Conservation (phyloP, 2,329 filamentous ascomycete species). For the Exserohilum turcica region DNA sequence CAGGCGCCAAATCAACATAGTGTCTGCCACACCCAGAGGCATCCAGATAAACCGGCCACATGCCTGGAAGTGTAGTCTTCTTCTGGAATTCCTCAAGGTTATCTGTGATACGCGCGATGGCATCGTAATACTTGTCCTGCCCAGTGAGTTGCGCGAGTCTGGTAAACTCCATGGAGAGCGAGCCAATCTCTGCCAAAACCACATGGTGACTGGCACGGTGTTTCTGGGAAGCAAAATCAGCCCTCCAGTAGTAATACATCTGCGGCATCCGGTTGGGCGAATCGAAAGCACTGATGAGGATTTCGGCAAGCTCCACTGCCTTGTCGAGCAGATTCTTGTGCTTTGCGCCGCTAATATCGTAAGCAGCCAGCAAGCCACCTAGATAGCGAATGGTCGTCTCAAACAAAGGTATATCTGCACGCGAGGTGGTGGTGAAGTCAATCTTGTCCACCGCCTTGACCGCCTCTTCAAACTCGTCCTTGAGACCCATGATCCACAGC, state of each 20-base stretch:
- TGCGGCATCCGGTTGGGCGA: conserved; percentile 71
- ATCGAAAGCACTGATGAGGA: conserved; percentile 70
- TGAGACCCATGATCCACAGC: conserved; percentile 74
- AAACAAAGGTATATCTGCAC: conserved; percentile 66
- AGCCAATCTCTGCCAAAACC: conserved; percentile 56
- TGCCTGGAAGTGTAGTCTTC: conserved; percentile 53
- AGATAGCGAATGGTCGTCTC: conserved; percentile 75
- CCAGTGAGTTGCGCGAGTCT: conserved; percentile 54
- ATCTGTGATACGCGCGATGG: conserved; percentile 53
- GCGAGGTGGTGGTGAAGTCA: conserved; percentile 63
- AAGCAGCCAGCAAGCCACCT: conserved; percentile 71
- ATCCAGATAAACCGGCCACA: conserved; percentile 56
- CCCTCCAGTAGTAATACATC: conserved; percentile 62
- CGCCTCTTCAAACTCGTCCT: conserved; percentile 68
- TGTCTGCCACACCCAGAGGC: conserved; percentile 47
- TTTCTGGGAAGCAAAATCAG: conserved; percentile 43
- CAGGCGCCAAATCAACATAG: conserved; percentile 30
- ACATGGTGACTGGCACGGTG: conserved; percentile 50
- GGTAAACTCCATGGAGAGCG: conserved; percentile 56
- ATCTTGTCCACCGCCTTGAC: conserved; percentile 63
- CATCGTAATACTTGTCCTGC: conserved; percentile 55
- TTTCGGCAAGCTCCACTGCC: conserved; percentile 66
- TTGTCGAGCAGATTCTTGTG: conserved; percentile 62
- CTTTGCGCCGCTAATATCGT: conserved; percentile 65
- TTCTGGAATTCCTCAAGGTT: conserved; percentile 52